Evolutionary conservation across 768 basidiomycete species (phyloP), one percentile per base, ranked within the genome.

Genomic region (Mycena indigotica): DNA sequence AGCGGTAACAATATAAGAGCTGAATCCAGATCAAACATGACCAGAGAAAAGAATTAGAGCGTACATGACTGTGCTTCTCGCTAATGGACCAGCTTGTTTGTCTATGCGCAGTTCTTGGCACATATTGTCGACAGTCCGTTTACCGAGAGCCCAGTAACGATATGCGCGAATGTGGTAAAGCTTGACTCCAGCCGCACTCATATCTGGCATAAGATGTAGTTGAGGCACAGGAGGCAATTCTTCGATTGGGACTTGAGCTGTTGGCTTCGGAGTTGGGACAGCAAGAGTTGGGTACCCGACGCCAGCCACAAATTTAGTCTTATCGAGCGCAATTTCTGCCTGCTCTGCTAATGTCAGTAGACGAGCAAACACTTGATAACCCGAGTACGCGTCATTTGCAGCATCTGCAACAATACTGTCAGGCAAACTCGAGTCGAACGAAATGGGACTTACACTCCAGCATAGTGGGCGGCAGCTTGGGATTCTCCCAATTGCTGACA

Each of bases 301-400:
- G 16, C 38, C n/a, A 13, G 38, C 21, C 28, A 56, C 51, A 25
- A 45, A 53, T 28, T 46, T 45, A 23, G 45, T 51, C 50, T 38
- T 16, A 41, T 64, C 58, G 15, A 70, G 60, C 49, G 50, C 25
- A 17, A 65, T 57, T 2, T 52, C 59, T 23, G 66, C 57, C 49
- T 66, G 40, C 16, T 64, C 28, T 1, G 72, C 67, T n/a, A 73
- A 52, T 1, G 65, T 65, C 3, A 70, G 50, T 19, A 77, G 66
- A 13, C 58, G 65, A 4, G 64, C 49, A 32, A 71, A 74, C 8
- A 74, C 68, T 63, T 69, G 67, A 15, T 74, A 35, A 1, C 69
- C 64, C 28, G 68, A 69, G 56, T 76, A 75, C 15, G 68, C 74
- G 56, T 77, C 76, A 53, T 75, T 74, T 6, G 75, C 74, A 4